Conservation (phyloP, 2,329 filamentous ascomycete genomes). For the Aspergillus sp. region DNA sequence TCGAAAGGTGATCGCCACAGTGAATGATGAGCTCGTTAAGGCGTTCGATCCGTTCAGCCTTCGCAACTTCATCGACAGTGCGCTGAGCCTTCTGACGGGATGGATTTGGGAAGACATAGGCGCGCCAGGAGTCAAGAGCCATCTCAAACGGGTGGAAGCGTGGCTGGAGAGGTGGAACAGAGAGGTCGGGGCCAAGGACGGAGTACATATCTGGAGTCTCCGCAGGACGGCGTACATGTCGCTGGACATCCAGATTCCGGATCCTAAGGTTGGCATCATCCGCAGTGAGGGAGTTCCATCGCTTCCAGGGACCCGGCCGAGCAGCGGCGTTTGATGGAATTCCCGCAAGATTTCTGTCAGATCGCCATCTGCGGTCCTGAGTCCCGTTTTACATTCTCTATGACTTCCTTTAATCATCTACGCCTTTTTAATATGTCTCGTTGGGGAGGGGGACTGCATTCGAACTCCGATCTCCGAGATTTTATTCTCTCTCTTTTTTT, state of each 20-base stretch:
- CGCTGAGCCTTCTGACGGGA: constrained; percentile 79
- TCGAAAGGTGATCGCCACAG: constrained; percentile 73
- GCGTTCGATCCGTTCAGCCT: constrained; percentile 77
- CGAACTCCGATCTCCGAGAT: background rate
- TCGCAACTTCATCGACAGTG: constrained; percentile 76
- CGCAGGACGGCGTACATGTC: constrained; percentile 85
- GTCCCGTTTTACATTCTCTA: constrained; percentile 14
- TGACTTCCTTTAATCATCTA: constrained; percentile 17
- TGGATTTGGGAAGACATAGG: constrained; percentile 96
- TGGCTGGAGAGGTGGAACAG: constrained; percentile 89
- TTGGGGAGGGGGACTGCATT: background rate
- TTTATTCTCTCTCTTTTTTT: background rate
- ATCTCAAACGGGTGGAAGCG: constrained; percentile 68
- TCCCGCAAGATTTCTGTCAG: background rate
- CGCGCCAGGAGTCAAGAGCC: constrained; percentile 71
- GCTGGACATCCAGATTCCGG: constrained; percentile 54
- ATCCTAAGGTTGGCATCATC: constrained; percentile 51
- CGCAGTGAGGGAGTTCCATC: constrained; percentile 39
- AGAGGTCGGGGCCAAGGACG: constrained; percentile 59
- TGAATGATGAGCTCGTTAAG: constrained; percentile 76
- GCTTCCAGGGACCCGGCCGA: constrained; percentile 38
- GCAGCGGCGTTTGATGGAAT: constrained; percentile 26
- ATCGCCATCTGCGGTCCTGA: background rate
- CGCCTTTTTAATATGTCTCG: background rate
- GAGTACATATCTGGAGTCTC: constrained; percentile 75